Evolutionary conservation across 2,329 filamentous ascomycete genomes (phyloP).

Genomic region (Leptographium galeiforme): DNA sequence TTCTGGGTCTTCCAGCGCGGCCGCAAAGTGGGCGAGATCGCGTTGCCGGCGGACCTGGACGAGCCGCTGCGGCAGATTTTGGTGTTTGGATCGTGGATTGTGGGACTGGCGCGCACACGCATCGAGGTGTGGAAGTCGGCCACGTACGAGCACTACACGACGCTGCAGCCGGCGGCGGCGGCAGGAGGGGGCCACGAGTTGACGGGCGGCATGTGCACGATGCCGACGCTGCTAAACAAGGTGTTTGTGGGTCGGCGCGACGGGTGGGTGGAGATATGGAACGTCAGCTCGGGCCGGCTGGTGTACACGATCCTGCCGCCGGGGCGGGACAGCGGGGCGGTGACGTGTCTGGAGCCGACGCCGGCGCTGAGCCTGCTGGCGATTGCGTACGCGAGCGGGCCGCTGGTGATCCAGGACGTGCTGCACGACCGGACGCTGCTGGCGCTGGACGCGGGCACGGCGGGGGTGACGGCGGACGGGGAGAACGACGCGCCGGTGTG

Average conservation of each 20-base stretch:
- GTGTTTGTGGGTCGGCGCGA: conserved; percentile 79
- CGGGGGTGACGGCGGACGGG: conserved; percentile 12
- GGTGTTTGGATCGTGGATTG: conserved; percentile 82
- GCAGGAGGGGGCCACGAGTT: conserved; percentile 51
- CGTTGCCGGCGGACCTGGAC: conserved; percentile 48
- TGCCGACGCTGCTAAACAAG: conserved; percentile 96
- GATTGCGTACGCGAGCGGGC: conserved; percentile 72
- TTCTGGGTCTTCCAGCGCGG: conserved; percentile 89
- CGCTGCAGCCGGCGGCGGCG: conserved; percentile 48
- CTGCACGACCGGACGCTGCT: conserved; percentile 63
- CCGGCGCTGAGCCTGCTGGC: conserved; percentile 76
- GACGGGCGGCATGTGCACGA: conserved; percentile 66
- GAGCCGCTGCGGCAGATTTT: conserved; percentile 67
- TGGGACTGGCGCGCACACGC: conserved; percentile 61
- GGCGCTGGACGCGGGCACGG: conserved; percentile 49
- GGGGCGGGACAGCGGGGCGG: conserved; percentile 55
- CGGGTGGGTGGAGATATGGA: conserved; percentile 93
- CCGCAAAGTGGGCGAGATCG: conserved; percentile 65
- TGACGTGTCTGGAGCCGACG: conserved; percentile 77
- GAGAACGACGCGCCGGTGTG: conserved; percentile 50
- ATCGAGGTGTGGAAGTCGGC: conserved; percentile 83
- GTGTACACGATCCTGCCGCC: conserved; percentile 81
- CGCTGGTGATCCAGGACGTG: conserved; percentile 70
- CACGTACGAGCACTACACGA: conserved; percentile 82
- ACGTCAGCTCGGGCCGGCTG: conserved; percentile 80